These are phyloP conservation scores for Metarhizium sp. DNA, from an alignment of 2,329 filamentous ascomycete species.

Conservation along the genomic window DNA sequence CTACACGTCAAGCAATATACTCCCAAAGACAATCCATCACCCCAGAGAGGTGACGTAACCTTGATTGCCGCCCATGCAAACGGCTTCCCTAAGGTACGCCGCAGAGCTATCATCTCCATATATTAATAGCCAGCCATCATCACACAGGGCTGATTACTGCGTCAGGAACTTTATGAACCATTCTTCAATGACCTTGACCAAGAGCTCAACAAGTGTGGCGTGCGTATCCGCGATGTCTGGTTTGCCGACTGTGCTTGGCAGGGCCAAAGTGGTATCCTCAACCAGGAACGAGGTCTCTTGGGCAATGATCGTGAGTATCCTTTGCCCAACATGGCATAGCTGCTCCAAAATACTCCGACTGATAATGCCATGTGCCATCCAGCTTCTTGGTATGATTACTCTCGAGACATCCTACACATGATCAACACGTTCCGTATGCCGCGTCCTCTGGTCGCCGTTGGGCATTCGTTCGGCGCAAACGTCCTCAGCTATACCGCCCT, in stretches of 20 bases:
- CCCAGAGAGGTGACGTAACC: conserved; percentile 68
- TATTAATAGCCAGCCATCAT: background rate
- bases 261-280: conserved; percentile 68
- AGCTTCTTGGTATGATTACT: conserved; percentile 81
- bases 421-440: conserved; percentile 76
- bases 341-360: background rate
- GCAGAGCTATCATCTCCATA: background rate
- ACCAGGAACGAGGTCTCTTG: conserved; percentile 51
- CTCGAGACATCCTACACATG: conserved; percentile 75
- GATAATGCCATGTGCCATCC: background rate
- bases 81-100: conserved; percentile 72
- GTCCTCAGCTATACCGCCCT: conserved; percentile 63
- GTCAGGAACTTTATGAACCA: conserved; percentile 81
- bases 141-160: background rate
- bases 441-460: conserved; percentile 73
- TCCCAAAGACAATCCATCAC: conserved; percentile 58
- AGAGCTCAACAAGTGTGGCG: conserved; percentile 44
- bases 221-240: conserved; percentile 75
- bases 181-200: conserved; percentile 75
- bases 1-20: conserved; percentile 84
- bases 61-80: conserved; percentile 85
- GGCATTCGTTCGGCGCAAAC: conserved; percentile 80
- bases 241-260: conserved; percentile 85
- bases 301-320: conserved; percentile 69
- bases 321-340: background rate